Evolutionary conservation across 2,329 filamentous ascomycete genomes (phyloP).

Genomic region (Penicillium sp.): DNA sequence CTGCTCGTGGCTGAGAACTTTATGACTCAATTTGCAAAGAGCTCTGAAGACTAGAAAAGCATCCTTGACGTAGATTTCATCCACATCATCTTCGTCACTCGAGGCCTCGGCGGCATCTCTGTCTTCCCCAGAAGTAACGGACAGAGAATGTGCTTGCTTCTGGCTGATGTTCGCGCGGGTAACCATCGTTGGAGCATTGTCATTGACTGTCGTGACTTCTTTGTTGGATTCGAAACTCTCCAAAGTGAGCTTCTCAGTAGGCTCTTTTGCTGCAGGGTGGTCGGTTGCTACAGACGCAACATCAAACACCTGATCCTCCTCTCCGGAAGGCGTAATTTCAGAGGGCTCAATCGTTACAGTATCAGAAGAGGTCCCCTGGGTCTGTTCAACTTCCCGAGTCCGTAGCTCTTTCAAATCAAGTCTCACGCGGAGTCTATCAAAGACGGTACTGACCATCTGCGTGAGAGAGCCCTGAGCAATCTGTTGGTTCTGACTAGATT

Average conservation of each 20-base stretch:
- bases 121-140: conserved; percentile 42
- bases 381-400: conserved; percentile 49
- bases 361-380: conserved; percentile 39
- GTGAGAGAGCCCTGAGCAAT: conserved; percentile 95
- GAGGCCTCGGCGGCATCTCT: conserved; percentile 42
- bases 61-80: conserved; percentile 96
- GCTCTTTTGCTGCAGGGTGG: conserved; percentile 58
- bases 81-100: conserved; percentile 68
- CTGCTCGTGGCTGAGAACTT: conserved; percentile 85
- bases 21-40: conserved; percentile 96
- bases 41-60: conserved; percentile 96
- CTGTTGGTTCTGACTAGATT: conserved; percentile 92
- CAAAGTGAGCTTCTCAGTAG: conserved; percentile 65
- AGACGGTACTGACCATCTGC: conserved; percentile 98
- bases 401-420: conserved; percentile 86
- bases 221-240: conserved; percentile 72
- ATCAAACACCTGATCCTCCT: conserved; percentile 53
- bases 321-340: conserved; percentile 52
- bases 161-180: conserved; percentile 60
- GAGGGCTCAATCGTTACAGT: conserved; percentile 43
- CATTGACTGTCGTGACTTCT: conserved; percentile 68
- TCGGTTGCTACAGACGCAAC: conserved; percentile 41
- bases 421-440: conserved; percentile 87
- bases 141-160: conserved; percentile 51
- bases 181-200: conserved; percentile 70